Conservation (phyloP, 2,329 filamentous ascomycete species). For the Endoconidiophora laricicola region DNA sequence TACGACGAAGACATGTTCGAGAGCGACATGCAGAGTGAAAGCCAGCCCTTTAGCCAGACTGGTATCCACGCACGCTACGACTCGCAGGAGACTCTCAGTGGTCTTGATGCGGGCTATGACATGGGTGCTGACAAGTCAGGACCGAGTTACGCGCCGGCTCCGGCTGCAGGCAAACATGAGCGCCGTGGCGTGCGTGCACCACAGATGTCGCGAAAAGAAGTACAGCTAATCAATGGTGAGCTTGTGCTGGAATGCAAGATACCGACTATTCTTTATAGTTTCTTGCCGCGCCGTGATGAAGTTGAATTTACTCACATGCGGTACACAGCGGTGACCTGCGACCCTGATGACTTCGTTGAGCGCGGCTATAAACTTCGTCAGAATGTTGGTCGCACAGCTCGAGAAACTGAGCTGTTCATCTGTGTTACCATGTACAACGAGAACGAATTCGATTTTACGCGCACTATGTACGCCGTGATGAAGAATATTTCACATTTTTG, state of each 20-base stretch:
- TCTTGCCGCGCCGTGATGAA: slow-evolving; percentile 81
- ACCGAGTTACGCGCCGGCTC: slow-evolving; percentile 25
- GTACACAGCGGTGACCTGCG: slow-evolving; percentile 95
- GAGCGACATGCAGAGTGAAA: slow-evolving; percentile 25
- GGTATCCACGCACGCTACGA: slow-evolving; percentile 35
- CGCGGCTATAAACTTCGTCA: slow-evolving; percentile 87
- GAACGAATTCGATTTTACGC: slow-evolving; percentile 86
- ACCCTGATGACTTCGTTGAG: slow-evolving; percentile 82
- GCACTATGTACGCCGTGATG: slow-evolving; percentile 92
- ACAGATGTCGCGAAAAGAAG: slow-evolving; percentile 84
- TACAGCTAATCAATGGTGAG: slow-evolving; percentile 92
- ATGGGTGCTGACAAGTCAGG: slow-evolving; percentile 24
- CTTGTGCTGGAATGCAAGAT: slow-evolving; percentile 98
- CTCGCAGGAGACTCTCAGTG: slow-evolving; percentile 39
- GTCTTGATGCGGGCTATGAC: slow-evolving; percentile 20
- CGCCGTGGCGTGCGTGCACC: slow-evolving; percentile 72
- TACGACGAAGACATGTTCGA: slow-evolving; percentile 61
- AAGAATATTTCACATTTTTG: slow-evolving; percentile 99
- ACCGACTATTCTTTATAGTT: slow-evolving; percentile 93
- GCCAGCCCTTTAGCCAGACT: slow-evolving; percentile 5
- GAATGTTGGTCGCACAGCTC: slow-evolving; percentile 63
- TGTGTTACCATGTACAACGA: slow-evolving; percentile 95
- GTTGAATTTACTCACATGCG: slow-evolving; percentile 98
- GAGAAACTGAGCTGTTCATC: slow-evolving; percentile 77
- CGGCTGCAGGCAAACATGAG: slow-evolving; percentile 63